These are phyloP conservation scores for Rubia tinctorum DNA, from an alignment of 305 asterid species.

Conservation along the genomic window DNA sequence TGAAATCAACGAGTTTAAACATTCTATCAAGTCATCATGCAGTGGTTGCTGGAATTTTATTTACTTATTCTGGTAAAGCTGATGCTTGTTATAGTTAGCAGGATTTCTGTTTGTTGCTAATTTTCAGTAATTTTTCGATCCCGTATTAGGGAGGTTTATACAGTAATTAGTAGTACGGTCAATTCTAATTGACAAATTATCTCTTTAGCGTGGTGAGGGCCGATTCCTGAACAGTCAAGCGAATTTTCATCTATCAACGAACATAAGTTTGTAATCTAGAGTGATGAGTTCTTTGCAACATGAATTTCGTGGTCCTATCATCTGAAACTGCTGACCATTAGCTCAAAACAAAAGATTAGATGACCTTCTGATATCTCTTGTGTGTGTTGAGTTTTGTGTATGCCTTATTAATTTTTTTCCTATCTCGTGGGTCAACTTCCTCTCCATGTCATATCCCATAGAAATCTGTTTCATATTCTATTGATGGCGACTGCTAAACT, in stretches of 20 bases:
- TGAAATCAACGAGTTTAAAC: background rate
- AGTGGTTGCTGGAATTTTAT: background rate
- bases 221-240: too few relatives aligned
- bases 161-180: too few relatives aligned
- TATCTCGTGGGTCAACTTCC: background rate
- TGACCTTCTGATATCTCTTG: background rate
- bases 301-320: background rate
- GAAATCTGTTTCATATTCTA: background rate
- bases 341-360: background rate
- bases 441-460: background rate
- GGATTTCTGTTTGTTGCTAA: background rate
- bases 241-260: background rate
- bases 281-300: background rate
- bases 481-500: background rate
- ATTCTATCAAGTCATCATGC: background rate
- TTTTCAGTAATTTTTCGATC: background rate
- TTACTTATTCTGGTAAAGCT: background rate
- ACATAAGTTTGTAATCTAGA: background rate
- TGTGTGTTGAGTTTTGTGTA: background rate
- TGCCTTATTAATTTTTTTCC: background rate
- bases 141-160: background rate
- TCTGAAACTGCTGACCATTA: constrained; percentile 1
- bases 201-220: too few relatives aligned
- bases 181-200: too few relatives aligned
- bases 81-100: background rate